Evolutionary conservation across 345 rosid species (phyloP), one percentile per base, ranked within the genome.

Genomic region (Ricinus communis): DNA sequence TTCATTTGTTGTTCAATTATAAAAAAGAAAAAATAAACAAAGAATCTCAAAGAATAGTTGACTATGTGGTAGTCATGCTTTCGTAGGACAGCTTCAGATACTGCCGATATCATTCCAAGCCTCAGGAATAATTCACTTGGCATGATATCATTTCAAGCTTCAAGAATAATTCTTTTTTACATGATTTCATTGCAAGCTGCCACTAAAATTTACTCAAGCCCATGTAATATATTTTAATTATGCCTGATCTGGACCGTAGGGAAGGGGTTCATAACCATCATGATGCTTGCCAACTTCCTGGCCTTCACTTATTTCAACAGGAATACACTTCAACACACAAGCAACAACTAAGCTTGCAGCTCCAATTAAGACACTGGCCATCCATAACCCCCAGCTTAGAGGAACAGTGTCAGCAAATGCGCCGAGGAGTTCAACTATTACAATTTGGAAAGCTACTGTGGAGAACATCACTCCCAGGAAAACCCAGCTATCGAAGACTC

Each of bases 201-300:
- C n/a, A n/a, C n/a, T n/a, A n/a, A n/a, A n/a, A n/a, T n/a, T n/a
- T n/a, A n/a, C n/a, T n/a, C 38, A 33, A 8, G 1, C 47, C 47
- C 47, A 43, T 43, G 7, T 43, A 43, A 43, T 3, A 43, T 43
- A 8, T 9, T 1, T 21, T 68, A n/a, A n/a, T 78, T 72, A 86
- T 4, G 81, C 90, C 82, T 70, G 22, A 36, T 84, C 85, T 1
- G 91, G 93, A 38, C 90, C 91, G 25, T 73, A 77, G 10, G 94
- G 87, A 58, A 91, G 90, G 25, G 85, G 79, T 45, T 84, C 87
- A 52, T 91, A 91, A 45, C 93, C 94, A 69, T 91, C 88, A 14
- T 82, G 88, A 66, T 83, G 74, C 60, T 55, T 25, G 43, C 66
- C 30, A 47, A 25, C 13, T 30, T 72, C 70, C 31, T 69, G 71